Evolutionary conservation across 2,329 filamentous ascomycete genomes (phyloP).

Genomic region (Calonectria leucothoes): DNA sequence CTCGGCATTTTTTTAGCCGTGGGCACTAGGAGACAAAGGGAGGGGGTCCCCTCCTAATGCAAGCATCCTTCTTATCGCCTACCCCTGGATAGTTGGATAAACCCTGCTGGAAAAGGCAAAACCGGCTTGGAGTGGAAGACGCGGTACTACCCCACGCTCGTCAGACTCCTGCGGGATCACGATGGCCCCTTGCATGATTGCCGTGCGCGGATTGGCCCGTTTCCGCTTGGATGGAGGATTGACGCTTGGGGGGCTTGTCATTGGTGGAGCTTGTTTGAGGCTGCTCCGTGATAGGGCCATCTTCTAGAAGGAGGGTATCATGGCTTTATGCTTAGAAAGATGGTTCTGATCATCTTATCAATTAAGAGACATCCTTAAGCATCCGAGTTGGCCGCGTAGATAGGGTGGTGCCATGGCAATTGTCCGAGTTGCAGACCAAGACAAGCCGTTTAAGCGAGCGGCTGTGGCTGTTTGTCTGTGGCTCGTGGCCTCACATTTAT

Average conservation of each 20-base stretch:
- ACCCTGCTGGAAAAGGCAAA: background rate
- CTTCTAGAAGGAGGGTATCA: background rate
- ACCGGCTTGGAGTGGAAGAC: background rate
- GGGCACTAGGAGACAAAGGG: no score
- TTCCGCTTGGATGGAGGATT: background rate
- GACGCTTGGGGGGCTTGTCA: background rate
- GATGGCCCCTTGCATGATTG: background rate
- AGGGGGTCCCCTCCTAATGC: no score
- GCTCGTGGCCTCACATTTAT: background rate
- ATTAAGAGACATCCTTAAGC: background rate
- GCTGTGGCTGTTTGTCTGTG: background rate
- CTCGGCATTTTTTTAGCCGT: background rate
- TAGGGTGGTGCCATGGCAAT: background rate
- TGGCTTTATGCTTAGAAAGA: background rate
- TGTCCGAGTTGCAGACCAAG: background rate
- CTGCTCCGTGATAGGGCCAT: background rate
- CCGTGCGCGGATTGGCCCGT: background rate
- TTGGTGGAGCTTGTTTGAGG: background rate
- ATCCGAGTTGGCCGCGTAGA: background rate
- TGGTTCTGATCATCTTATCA: background rate
- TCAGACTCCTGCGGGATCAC: background rate
- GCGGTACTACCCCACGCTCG: background rate
- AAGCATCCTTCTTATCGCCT: background rate
- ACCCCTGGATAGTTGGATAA: background rate
- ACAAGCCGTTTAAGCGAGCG: accelerated